Base-by-base conservation (phyloP, 1,284 basidiomycete genomes). In the Lignosus rhinocerotis region DNA sequence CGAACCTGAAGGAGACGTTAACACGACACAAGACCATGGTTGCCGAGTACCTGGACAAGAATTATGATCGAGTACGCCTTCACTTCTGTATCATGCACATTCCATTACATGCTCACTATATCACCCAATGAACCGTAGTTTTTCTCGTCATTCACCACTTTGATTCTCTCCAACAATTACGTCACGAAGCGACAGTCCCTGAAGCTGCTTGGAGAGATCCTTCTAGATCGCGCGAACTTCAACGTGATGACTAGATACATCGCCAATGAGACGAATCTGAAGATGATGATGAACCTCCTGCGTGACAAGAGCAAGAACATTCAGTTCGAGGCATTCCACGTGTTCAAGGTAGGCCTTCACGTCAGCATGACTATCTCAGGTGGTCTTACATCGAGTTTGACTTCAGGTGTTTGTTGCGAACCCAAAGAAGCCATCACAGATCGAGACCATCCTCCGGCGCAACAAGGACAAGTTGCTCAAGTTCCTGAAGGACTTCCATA, bases 201-300 rank as follows among this genome's bases (percentile, higher is more conserved):
- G 70, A 99, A 99, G 76, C 85, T 99, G 1, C 86, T 99, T 1
- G 96, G 97, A 66, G 97, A 99, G 76, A 98, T 99, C 74, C 80
- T 99, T 1, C 87, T 99, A 48, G 97, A 99, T 76, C 86, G 96
- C 31, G 94, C 95, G 44, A 99, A 99, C 76, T 99, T 98, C 79
- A 92, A 84, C 67, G 92, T 98, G 70, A 99, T 99, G 96, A 98
- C 96, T 0, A 84, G 88, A n/a, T 99, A 98, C 73, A 98, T 99
- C 67, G 86, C 92, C 6, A 88, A 87, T 67, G 90, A 92, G 70
- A 90, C 90, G 39, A 99, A 99, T 72, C 82, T 99, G 61, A 98
- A 98, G 86, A 93, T 96, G 86, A 98, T 99, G 94, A 99, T 99
- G 96, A 99, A 99, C 74, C 83, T 99, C 53, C 79, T 99, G 51